Conservation (phyloP, 768 basidiomycete species). For the Lentinula lateritia region DNA sequence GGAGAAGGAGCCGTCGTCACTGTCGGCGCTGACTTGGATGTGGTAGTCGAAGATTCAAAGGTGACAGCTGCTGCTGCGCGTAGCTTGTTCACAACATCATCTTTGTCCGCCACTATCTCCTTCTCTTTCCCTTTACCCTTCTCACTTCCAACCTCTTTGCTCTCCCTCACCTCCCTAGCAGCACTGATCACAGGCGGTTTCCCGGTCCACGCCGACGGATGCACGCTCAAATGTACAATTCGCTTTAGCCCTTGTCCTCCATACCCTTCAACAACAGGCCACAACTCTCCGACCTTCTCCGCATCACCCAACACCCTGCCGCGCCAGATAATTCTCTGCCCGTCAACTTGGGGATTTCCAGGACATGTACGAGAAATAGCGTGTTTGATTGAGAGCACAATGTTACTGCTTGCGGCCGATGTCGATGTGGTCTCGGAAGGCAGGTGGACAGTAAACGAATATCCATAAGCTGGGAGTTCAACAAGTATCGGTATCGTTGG, state of each 20-base stretch:
- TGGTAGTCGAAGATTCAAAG: constrained; percentile 7
- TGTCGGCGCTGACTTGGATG: constrained; percentile 15
- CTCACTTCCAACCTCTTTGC: no score
- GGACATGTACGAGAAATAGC: constrained; percentile 55
- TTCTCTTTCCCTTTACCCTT: neutral
- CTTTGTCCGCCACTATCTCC: constrained; percentile 14
- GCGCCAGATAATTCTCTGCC: constrained; percentile 73
- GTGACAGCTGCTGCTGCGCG: neutral
- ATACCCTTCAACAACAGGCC: constrained; percentile 24
- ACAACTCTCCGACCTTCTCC: constrained; percentile 61
- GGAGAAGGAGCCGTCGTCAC: neutral
- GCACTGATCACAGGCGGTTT: constrained; percentile 34
- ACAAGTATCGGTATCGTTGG: constrained; percentile 38
- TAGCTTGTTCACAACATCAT: constrained; percentile 10
- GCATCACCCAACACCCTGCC: constrained; percentile 62
- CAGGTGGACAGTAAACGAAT: constrained; percentile 50
- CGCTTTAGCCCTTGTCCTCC: constrained; percentile 53
- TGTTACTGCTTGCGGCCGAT: constrained; percentile 23
- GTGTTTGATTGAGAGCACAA: constrained; percentile 61
- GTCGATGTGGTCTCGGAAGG: constrained; percentile 22
- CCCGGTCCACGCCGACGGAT: constrained; percentile 69
- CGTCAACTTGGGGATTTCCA: constrained; percentile 61
- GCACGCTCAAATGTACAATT: constrained; percentile 68
- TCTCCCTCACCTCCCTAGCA: neutral
- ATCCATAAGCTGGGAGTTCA: constrained; percentile 71